Evolutionary conservation across 2,329 filamentous ascomycete genomes (phyloP).

Genomic region (Sarocladium strictum): DNA sequence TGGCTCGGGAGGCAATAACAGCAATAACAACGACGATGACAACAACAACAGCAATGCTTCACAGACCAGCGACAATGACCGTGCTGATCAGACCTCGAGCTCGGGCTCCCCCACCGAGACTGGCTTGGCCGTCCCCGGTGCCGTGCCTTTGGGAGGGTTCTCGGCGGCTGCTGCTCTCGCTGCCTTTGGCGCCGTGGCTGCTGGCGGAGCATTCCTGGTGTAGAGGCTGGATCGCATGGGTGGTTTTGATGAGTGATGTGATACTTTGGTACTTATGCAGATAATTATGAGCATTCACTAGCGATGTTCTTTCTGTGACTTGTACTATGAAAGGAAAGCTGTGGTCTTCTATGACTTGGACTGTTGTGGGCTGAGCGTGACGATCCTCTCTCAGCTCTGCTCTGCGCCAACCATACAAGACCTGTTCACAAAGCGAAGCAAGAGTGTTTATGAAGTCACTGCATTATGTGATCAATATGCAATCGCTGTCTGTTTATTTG

Average conservation of each 20-base stretch:
- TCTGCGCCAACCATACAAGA: too few relatives aligned
- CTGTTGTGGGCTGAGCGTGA: too few relatives aligned
- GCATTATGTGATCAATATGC: too few relatives aligned
- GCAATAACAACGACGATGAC: constrained; percentile 5
- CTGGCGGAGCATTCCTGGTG: constrained; percentile 3
- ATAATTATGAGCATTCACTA: background rate
- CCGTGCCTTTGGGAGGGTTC: background rate
- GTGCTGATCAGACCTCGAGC: background rate
- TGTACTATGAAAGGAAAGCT: background rate
- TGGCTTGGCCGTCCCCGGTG: background rate
- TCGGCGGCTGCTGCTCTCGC: background rate
- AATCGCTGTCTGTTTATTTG: too few relatives aligned
- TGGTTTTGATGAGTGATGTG: background rate
- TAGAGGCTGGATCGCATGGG: background rate
- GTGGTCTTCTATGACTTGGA: too few relatives aligned
- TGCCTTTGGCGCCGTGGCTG: background rate
- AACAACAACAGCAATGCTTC: constrained; percentile 5
- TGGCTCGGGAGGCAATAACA: constrained; percentile 3
- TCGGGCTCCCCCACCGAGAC: background rate
- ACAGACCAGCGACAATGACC: background rate
- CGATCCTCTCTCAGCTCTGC: too few relatives aligned
- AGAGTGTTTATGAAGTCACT: too few relatives aligned
- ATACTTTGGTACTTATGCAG: background rate
- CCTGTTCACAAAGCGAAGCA: too few relatives aligned
- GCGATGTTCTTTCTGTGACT: too few relatives aligned